phyloP scores from a whole-genome alignment of 306 rosid genomes.

The Quercus variabilis region DNA sequence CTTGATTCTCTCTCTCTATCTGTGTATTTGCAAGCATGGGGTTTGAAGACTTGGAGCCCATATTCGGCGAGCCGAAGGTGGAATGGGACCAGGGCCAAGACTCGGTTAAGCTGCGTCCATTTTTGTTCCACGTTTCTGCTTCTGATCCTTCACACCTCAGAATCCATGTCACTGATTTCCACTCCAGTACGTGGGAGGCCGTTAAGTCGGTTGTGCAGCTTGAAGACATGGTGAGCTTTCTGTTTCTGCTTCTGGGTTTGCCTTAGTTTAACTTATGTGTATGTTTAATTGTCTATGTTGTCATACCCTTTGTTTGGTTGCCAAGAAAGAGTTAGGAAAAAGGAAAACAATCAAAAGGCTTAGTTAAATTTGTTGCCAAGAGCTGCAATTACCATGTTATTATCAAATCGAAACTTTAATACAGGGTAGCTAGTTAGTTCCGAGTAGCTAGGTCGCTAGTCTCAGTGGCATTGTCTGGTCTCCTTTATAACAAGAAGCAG shows the following conservation, averaged over 20 bases:
- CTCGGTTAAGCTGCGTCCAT: slow-evolving; percentile 27
- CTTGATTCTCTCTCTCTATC: not conserved
- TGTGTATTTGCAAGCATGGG: slow-evolving; percentile 31
- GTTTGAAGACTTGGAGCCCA: slow-evolving; percentile 56
- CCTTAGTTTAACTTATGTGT: not conserved
- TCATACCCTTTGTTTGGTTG: not conserved
- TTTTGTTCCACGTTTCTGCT: slow-evolving; percentile 55
- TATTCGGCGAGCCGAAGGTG: slow-evolving; percentile 58
- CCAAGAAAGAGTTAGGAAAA: not conserved
- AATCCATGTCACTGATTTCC: slow-evolving; percentile 66
- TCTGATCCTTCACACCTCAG: slow-evolving; percentile 50
- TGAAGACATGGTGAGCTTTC: slow-evolving; percentile 66
- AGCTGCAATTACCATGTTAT: no score
- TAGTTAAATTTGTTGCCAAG: not conserved
- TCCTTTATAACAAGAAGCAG: no score
- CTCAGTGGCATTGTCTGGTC: no score
- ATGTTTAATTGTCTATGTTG: not conserved
- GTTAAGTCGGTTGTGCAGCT: slow-evolving; percentile 54
- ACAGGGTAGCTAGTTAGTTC: no score
- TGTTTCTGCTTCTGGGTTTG: not conserved
- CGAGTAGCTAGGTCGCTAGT: no score
- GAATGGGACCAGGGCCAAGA: slow-evolving; percentile 28
- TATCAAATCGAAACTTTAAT: no score
- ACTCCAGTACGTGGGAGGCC: slow-evolving; percentile 65
- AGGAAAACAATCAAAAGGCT: not conserved